Conservation (phyloP, 2,329 filamentous ascomycete genomes). For the Xylariaceae sp. region DNA sequence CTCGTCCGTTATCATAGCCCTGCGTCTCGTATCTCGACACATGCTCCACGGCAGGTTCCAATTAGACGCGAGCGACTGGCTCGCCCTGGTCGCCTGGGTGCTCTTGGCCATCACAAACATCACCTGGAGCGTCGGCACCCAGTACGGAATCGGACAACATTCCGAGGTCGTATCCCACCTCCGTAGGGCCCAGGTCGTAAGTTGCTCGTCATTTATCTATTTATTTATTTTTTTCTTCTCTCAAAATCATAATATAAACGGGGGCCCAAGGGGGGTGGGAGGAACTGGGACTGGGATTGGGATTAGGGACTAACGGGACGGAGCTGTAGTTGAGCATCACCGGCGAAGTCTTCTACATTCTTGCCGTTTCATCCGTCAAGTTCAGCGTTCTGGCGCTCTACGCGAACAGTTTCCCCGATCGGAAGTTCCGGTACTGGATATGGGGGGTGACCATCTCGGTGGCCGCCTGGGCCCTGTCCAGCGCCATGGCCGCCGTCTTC, state of each 20-base stretch:
- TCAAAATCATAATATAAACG: background rate
- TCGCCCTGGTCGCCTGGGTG: constrained; percentile 9
- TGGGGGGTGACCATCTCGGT: constrained; percentile 9
- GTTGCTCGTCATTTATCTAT: background rate
- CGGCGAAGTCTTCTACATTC: constrained; percentile 11
- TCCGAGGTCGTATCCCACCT: constrained; percentile 5
- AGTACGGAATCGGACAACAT: constrained; percentile 12
- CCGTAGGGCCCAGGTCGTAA: constrained; percentile 12
- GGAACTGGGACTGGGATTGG: no score
- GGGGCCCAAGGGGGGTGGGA: no score
- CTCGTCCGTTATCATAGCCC: constrained; percentile 8
- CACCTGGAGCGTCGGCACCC: constrained; percentile 7
- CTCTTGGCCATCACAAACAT: constrained; percentile 1
- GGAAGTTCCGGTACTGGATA: constrained; percentile 10
- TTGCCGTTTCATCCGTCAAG: constrained; percentile 11
- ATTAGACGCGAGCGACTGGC: constrained; percentile 13
- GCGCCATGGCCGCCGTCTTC: constrained; percentile 11
- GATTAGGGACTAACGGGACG: background rate
- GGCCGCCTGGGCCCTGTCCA: constrained; percentile 12
- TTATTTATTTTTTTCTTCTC: background rate
- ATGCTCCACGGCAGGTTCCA: constrained; percentile 1
- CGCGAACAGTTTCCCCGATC: constrained; percentile 1
- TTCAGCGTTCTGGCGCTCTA: constrained; percentile 12
- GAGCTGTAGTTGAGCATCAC: constrained; percentile 7
- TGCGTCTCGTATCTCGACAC: constrained; percentile 11